phyloP scores from a whole-genome alignment of 2,329 filamentous ascomycete species.

The Mycosphaerella sp. region DNA sequence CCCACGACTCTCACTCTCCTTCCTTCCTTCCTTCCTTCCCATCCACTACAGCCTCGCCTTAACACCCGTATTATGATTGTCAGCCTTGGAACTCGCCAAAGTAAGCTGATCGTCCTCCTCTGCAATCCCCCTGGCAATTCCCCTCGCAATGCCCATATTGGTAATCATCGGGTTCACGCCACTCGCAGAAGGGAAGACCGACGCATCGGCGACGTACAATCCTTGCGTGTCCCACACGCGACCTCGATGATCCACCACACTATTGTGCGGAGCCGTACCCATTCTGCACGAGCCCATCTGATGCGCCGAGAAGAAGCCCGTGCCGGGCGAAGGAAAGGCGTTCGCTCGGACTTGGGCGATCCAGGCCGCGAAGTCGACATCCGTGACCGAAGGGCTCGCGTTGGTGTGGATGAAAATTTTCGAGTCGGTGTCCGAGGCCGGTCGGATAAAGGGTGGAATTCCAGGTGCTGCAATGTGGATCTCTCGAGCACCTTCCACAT shows the following conservation, averaged over 20 bases:
- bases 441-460: constrained; percentile 56
- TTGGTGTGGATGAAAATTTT: constrained; percentile 19
- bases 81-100: constrained; percentile 4
- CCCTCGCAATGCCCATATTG: constrained; percentile 62
- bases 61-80: background rate
- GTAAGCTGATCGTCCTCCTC: constrained; percentile 8
- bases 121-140: constrained; percentile 54
- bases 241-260: constrained; percentile 41
- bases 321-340: constrained; percentile 45
- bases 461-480: constrained; percentile 62
- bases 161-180: constrained; percentile 81
- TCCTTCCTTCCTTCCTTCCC: background rate
- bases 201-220: constrained; percentile 66
- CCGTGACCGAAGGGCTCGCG: constrained; percentile 41
- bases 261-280: constrained; percentile 45
- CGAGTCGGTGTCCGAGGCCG: constrained; percentile 10
- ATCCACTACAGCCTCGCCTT: constrained; percentile 5
- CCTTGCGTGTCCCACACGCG: constrained; percentile 58
- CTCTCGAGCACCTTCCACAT: constrained; percentile 71
- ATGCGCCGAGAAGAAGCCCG: constrained; percentile 62
- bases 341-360: constrained; percentile 46
- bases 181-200: constrained; percentile 67
- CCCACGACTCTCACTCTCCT: background rate
- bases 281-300: constrained; percentile 77
- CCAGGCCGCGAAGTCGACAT: constrained; percentile 58